Base-by-base conservation (phyloP, 208 protist genomes). In the Crithidia acanthocephali region DNA sequence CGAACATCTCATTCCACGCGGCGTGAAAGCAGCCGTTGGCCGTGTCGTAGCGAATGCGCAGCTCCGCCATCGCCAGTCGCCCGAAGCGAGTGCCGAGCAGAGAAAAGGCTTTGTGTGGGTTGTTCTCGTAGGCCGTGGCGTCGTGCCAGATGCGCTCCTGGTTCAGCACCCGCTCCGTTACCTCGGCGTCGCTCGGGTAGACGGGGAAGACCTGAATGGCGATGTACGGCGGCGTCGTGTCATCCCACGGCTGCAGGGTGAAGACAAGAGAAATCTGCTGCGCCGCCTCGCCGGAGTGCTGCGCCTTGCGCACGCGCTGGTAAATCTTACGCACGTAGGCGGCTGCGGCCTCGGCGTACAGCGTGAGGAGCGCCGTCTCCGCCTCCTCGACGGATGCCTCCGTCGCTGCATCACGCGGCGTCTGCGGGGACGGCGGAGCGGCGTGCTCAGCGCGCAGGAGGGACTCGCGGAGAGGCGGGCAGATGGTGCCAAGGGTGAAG, bases 401-500 rank as follows among this genome's bases (percentile, higher is more conserved):
- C n/a, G n/a, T n/a, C n/a, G n/a, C n/a, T n/a, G n/a, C n/a, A n/a
- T n/a, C n/a, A n/a, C n/a, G 8, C 44, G 10, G 55, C 55, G 9
- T 60, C 23, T 23, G 32, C 32, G 55, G 52, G 18, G 25, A 23
- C 3, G 1, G 16, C 20, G 9, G 1, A 56, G 4, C 23, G 6
- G 1, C 28, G 30, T 40, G 8, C 50, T 74, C 61, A 5, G 65
- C 62, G 11, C 28, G 5, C 20, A 69, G 45, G n/a, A 65, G 44
- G 1, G 47, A 47, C 6, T 37, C 6, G 20, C 35, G 55, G n/a
- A 65, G 47, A 11, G 71, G 37, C 0, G 62, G 33, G 22, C 62
- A 65, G 18, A 64, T 27, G 16, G 62, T 76, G 62, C 62, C 65
- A 27, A 76, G 25, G 22, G 50, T 70, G 59, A 91, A 86, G 27